phyloP scores from a whole-genome alignment of 441 rosid genomes.

The Gossypium aridum region DNA sequence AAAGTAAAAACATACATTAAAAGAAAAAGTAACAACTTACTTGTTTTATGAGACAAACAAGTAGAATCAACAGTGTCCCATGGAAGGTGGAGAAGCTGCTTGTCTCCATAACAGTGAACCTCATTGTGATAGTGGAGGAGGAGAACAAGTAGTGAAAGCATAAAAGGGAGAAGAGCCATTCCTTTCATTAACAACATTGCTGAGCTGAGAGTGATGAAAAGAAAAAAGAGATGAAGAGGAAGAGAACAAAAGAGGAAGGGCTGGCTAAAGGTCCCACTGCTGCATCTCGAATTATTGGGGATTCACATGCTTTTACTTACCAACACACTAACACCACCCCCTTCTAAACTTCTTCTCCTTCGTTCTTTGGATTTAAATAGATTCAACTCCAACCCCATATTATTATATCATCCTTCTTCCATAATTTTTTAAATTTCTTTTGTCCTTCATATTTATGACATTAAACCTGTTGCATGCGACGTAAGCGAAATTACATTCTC shows the following conservation, averaged over 20 bases:
- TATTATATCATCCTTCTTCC: too few species aligned
- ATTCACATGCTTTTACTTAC: constrained; percentile 56
- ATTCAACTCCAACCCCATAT: not conserved
- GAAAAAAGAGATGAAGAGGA: constrained; percentile 6
- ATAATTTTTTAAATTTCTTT: too few species aligned
- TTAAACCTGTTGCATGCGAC: too few species aligned
- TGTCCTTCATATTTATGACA: too few species aligned
- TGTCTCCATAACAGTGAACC: constrained; percentile 27
- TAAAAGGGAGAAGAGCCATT: constrained; percentile 8
- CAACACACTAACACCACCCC: not conserved
- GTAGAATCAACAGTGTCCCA: constrained; percentile 15
- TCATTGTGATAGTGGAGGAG: constrained; percentile 18
- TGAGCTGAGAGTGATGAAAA: not conserved
- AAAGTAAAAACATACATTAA: not conserved
- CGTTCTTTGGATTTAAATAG: not conserved
- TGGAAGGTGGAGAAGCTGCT: constrained; percentile 37
- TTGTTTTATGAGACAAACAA: constrained; percentile 55
- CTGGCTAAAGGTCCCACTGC: constrained; percentile 53
- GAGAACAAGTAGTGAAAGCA: constrained; percentile 18
- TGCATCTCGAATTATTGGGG: constrained; percentile 82
- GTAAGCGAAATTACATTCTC: too few species aligned
- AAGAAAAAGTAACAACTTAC: constrained; percentile 26
- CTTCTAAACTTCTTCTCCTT: not conserved
- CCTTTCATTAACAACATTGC: constrained; percentile 43
- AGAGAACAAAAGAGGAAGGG: constrained; percentile 64